Evolutionary conservation across 306 rosid genomes (phyloP).

Genomic region (Citrullus colocynthis): DNA sequence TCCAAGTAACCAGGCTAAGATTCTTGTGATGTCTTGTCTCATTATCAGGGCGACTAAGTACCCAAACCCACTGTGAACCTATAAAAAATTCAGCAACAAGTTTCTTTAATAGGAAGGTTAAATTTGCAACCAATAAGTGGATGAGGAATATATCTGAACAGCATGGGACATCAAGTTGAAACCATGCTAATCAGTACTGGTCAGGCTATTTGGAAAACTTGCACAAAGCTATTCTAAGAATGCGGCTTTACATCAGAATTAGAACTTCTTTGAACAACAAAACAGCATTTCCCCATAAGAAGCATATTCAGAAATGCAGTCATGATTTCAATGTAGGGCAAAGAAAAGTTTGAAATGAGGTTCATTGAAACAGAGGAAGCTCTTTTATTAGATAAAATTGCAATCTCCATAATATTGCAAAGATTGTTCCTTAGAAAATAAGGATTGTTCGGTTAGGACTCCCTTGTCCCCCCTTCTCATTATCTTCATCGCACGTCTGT

Average conservation of each 20-base stretch:
- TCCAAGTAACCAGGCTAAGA: constrained; percentile 20
- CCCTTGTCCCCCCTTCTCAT: neutral
- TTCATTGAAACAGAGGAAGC: neutral
- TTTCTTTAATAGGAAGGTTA: constrained; percentile 3
- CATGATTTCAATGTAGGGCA: neutral
- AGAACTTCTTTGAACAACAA: neutral
- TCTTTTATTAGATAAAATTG: neutral
- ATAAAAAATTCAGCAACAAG: constrained; percentile 10
- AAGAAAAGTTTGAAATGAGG: neutral
- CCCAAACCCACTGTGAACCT: constrained; percentile 33
- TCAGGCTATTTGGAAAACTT: constrained; percentile 1
- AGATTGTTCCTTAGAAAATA: neutral
- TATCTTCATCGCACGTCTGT: neutral
- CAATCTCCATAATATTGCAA: neutral
- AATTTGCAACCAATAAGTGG: constrained; percentile 19
- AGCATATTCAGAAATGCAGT: neutral
- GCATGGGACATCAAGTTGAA: neutral
- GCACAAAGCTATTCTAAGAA: neutral
- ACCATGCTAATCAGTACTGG: neutral
- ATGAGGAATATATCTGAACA: neutral
- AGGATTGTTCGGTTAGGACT: neutral
- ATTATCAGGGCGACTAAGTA: constrained; percentile 32
- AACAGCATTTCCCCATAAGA: neutral
- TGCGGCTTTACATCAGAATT: neutral
- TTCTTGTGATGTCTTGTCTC: constrained; percentile 31